Percentiles rank a stretch among this genome's conserved stretches.
Conservation (phyloP, 371 early-diverging fungal species). For the Apophysomyces sp. region DNA sequence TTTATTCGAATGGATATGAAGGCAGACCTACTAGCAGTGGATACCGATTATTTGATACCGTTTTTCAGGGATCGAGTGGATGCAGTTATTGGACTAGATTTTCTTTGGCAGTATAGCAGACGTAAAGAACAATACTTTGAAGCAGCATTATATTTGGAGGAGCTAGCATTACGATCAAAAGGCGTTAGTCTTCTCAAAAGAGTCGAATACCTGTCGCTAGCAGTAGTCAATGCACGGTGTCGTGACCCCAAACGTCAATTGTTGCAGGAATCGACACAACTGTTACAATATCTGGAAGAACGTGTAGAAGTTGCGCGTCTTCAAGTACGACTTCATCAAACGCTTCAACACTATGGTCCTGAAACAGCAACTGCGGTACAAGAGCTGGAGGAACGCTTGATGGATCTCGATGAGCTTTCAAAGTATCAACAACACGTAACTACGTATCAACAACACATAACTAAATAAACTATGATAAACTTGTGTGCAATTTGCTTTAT, state of each 20-base stretch:
- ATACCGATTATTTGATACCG: conserved; percentile 64
- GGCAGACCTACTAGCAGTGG: conserved; percentile 26
- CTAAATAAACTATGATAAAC: too few relatives aligned
- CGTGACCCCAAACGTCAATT: conserved; percentile 15
- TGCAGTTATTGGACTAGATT: conserved; percentile 50
- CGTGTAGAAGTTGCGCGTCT: conserved; percentile 11
- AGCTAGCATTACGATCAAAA: conserved; percentile 52
- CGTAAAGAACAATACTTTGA: conserved; percentile 59
- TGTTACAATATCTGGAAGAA: conserved; percentile 15
- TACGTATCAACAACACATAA: too few relatives aligned
- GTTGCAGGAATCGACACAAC: conserved; percentile 14
- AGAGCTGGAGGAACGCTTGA: not conserved
- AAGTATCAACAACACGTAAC: not conserved
- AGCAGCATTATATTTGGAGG: conserved; percentile 65
- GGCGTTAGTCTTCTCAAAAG: conserved; percentile 51
- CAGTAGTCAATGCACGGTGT: conserved; percentile 73
- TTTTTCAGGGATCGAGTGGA: conserved; percentile 60
- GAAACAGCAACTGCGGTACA: not conserved
- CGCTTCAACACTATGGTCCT: not conserved
- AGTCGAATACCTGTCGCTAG: conserved; percentile 69
- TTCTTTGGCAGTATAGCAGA: conserved; percentile 79
- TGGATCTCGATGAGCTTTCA: conserved; percentile 1
- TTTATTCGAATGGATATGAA: conserved; percentile 36
- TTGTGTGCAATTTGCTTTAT: too few relatives aligned
- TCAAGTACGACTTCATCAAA: conserved; percentile 13